Evolutionary conservation across 345 rosid genomes (phyloP).

Genomic region (Gossypium ekmanianum): DNA sequence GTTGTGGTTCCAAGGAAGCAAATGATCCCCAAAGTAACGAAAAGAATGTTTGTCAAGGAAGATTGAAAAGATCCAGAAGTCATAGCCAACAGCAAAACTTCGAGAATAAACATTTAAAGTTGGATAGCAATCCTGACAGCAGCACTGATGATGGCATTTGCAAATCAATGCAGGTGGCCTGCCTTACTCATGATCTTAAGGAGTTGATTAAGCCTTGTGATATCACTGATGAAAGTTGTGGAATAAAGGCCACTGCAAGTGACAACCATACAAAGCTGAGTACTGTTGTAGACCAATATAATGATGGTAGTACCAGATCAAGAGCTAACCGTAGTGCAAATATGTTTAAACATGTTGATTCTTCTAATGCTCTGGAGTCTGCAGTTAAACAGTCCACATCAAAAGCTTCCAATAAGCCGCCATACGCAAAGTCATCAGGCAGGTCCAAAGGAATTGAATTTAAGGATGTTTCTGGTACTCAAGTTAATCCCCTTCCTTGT

Average conservation of each 20-base stretch:
- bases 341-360: not conserved
- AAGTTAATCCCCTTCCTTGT: conserved; percentile 16
- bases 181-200: not conserved
- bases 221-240: not conserved
- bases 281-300: conserved; percentile 12
- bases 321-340: conserved; percentile 1
- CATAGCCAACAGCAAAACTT: conserved; percentile 24
- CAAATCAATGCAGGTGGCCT: conserved; percentile 15
- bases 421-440: conserved; percentile 6
- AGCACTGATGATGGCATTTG: conserved; percentile 11
- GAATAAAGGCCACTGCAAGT: not conserved
- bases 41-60: conserved; percentile 15
- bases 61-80: conserved; percentile 33
- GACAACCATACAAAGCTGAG: conserved; percentile 8
- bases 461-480: conserved; percentile 18
- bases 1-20: conserved; percentile 25
- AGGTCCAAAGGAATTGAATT: conserved; percentile 13
- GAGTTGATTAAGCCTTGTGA: conserved; percentile 5
- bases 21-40: conserved; percentile 21
- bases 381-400: not conserved
- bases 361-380: conserved; percentile 3
- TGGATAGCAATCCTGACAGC: conserved; percentile 16
- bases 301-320: conserved; percentile 10
- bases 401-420: conserved; percentile 3
- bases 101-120: conserved; percentile 17